These are phyloP conservation scores for Trichoderma pleuroti DNA, from an alignment of 2,329 filamentous ascomycete species.

Conservation along the genomic window DNA sequence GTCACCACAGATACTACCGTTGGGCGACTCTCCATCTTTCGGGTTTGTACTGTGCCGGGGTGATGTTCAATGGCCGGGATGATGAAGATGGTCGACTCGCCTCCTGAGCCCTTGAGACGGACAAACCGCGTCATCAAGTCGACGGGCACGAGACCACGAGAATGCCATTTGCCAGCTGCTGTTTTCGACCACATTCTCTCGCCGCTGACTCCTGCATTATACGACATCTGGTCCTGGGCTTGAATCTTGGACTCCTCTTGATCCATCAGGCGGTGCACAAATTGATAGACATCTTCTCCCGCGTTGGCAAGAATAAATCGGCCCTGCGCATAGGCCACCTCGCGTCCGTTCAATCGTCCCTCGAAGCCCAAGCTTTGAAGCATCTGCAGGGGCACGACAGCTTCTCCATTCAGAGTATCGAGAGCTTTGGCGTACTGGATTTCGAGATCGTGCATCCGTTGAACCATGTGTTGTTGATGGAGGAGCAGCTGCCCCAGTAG, in stretches of 20 bases:
- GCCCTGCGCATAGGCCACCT: slow-evolving; percentile 54
- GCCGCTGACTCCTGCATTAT: slow-evolving; percentile 39
- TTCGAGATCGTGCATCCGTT: slow-evolving; percentile 56
- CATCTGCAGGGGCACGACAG: slow-evolving; percentile 49
- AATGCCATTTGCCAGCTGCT: slow-evolving; percentile 30
- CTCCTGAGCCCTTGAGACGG: slow-evolving; percentile 44
- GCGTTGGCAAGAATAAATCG: slow-evolving; percentile 54
- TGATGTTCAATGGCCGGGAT: slow-evolving; percentile 49
- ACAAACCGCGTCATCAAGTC: slow-evolving; percentile 52
- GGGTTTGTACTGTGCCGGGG: slow-evolving; percentile 42
- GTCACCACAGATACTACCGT: slow-evolving; percentile 34
- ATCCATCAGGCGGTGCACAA: slow-evolving; percentile 48
- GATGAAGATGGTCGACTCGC: slow-evolving; percentile 48
- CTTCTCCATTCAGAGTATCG: slow-evolving; percentile 49
- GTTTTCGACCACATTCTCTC: slow-evolving; percentile 34
- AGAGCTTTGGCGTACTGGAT: slow-evolving; percentile 48
- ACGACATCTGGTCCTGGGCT: slow-evolving; percentile 34
- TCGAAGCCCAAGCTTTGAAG: slow-evolving; percentile 52
- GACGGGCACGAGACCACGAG: slow-evolving; percentile 46
- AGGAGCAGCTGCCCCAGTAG: slow-evolving; percentile 57
- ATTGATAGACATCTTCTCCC: slow-evolving; percentile 48
- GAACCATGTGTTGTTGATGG: slow-evolving; percentile 51
- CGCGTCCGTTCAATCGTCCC: slow-evolving; percentile 46
- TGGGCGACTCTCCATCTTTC: slow-evolving; percentile 44
- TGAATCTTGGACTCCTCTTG: slow-evolving; percentile 41